A percentile compares a stretch with the other conserved stretches of the same genome.
These are phyloP conservation scores for Phytopythium kandeliae DNA, from an alignment of 352 stramenopile genomes.

Conservation along the genomic window DNA sequence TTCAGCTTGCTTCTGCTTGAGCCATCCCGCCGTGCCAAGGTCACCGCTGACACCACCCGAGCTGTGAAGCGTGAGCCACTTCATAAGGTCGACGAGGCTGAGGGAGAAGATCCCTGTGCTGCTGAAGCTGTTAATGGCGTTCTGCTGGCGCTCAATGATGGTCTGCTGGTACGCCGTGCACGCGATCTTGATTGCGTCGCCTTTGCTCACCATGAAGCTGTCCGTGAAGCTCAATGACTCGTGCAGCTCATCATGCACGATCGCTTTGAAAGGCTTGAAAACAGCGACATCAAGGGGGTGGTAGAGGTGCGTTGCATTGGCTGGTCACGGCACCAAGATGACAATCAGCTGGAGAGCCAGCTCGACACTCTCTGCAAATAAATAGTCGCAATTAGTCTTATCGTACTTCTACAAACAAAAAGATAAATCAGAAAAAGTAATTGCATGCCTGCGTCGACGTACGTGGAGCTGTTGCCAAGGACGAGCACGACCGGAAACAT, in stretches of 20 bases:
- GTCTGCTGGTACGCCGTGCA: not conserved
- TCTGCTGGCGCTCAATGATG: not conserved
- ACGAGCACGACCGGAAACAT: constrained; percentile 3
- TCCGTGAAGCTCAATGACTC: not conserved
- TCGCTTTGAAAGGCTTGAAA: constrained; percentile 6
- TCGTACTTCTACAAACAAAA: too few relatives aligned
- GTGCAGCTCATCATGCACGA: not conserved
- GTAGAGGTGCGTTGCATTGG: constrained; percentile 4
- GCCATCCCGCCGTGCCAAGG: too few relatives aligned
- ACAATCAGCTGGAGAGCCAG: not conserved
- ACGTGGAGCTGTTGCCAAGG: constrained; percentile 10
- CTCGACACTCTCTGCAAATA: not conserved
- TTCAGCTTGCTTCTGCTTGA: too few relatives aligned
- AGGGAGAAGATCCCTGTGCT: not conserved
- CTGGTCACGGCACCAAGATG: not conserved
- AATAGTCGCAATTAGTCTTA: not conserved
- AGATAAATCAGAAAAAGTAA: not conserved
- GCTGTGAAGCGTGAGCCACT: too few relatives aligned
- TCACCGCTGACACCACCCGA: too few relatives aligned
- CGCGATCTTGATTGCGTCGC: not conserved
- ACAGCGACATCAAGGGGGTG: constrained; percentile 8
- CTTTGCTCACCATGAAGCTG: not conserved
- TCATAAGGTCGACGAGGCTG: too few relatives aligned
- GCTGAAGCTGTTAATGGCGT: not conserved
- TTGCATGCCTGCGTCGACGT: constrained; percentile 7